A percentile compares a stretch with the other conserved stretches of the same genome.
These are phyloP conservation scores for Microdochium paspali DNA, from an alignment of 2,329 filamentous ascomycete genomes.

Conservation along the genomic window DNA sequence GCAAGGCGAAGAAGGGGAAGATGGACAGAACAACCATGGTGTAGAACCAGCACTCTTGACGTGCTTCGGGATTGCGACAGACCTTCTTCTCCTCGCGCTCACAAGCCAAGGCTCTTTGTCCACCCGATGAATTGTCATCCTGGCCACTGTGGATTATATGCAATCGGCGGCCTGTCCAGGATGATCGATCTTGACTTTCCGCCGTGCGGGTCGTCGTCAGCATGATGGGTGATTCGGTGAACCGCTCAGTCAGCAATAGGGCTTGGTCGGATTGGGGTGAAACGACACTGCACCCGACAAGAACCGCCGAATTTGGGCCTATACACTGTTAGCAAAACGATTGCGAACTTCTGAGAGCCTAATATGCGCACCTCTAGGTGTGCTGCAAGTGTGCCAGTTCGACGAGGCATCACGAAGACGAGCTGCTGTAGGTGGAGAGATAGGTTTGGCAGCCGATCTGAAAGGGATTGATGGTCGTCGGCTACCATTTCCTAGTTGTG, in stretches of 20 bases:
- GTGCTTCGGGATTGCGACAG: slow-evolving; percentile 15
- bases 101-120: background rate
- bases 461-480: background rate
- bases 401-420: background rate
- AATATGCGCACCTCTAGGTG: background rate
- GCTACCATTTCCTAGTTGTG: slow-evolving; percentile 7
- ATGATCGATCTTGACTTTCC: background rate
- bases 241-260: background rate
- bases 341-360: too few species aligned
- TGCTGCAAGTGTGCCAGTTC: background rate
- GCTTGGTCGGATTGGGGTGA: background rate
- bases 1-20: slow-evolving; percentile 36
- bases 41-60: slow-evolving; percentile 26
- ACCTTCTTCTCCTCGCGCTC: slow-evolving; percentile 8
- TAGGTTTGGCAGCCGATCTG: slow-evolving; percentile 1
- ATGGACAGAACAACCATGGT: slow-evolving; percentile 26
- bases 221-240: background rate
- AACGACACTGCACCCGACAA: background rate
- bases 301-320: background rate
- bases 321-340: too few species aligned
- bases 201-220: background rate
- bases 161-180: too few species aligned
- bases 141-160: background rate
- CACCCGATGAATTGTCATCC: background rate
- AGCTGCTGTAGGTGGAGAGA: background rate